Evolutionary conservation across 2,329 filamentous ascomycete species (phyloP), one percentile per base, ranked within the genome.

Genomic region (Apiospora rasikravindrae): DNA sequence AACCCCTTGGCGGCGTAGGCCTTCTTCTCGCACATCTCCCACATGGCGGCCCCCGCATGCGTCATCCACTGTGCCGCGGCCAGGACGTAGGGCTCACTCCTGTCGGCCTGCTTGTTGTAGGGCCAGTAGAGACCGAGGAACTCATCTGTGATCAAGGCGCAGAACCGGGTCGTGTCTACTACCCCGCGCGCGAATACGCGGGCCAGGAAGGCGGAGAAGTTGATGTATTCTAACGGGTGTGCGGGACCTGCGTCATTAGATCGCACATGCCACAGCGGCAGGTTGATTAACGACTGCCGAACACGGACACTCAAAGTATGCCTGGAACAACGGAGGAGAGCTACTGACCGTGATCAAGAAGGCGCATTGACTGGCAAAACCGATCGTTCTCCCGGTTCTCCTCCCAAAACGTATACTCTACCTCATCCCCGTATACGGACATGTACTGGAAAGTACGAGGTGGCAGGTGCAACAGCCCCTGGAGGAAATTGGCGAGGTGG

Each of bases 21-120:
- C 42, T 67, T 44, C 64, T 44, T 67, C 37, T 67, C 64, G 33
- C 64, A 67, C 64, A 67, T 26, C 16, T 67, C 64, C 64, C 64
- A 67, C 64, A 44, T 4, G 64, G 37, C 64, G 2, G 64, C 64
- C 22, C 37, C 64, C 10, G 37, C 33, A 16, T 67, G 37, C 16
- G 13, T 4, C 64, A 67, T 67, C 64, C 33, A 44, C 64, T 67
- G 37, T 5, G 37, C 64, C 22, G 64, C 64, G 8, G 64, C 64
- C 10, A 44, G 64, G 22, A 67, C 64, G 6, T 26, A 44, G 8
- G 37, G 64, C 37, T 44, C 64, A 37, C 64, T 44, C 42, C 40
- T 67, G 6, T 67, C 37, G 22, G 64, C 29, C 37, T 14, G 19
- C 14, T 67, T 42, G 22, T 67, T 67, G 33, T 67, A 67, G 64